Conservation (phyloP, 257 asterid genomes). For the Solanum clarkiae region DNA sequence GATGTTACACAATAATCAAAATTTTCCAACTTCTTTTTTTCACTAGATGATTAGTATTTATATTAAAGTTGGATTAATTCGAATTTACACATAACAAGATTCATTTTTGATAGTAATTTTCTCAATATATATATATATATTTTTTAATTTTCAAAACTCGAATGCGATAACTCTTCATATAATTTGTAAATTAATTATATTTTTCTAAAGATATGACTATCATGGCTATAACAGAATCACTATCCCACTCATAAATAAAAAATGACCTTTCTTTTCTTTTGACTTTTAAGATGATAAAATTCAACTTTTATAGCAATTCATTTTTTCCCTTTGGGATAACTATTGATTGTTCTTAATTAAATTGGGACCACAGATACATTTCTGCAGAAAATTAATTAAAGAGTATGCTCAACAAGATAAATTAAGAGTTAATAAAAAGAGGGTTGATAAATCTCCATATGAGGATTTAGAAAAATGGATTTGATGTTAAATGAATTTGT, state of each 20-base stretch:
- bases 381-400: background rate
- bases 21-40: background rate
- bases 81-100: background rate
- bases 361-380: background rate
- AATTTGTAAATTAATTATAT: background rate
- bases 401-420: background rate
- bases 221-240: background rate
- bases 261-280: background rate
- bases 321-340: background rate
- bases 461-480: background rate
- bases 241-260: background rate
- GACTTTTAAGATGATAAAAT: background rate
- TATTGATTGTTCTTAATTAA: background rate
- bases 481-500: background rate
- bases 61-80: background rate
- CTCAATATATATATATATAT: accelerated
- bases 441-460: background rate
- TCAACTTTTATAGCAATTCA: background rate
- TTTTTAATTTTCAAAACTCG: background rate
- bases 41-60: accelerated
- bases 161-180: background rate
- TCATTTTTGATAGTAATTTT: background rate
- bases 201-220: background rate
- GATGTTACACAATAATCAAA: background rate
- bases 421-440: background rate